Evolutionary conservation across 2,329 filamentous ascomycete species (phyloP), one percentile per base, ranked within the genome.

Genomic region (Cladobotryum mycophilum): DNA sequence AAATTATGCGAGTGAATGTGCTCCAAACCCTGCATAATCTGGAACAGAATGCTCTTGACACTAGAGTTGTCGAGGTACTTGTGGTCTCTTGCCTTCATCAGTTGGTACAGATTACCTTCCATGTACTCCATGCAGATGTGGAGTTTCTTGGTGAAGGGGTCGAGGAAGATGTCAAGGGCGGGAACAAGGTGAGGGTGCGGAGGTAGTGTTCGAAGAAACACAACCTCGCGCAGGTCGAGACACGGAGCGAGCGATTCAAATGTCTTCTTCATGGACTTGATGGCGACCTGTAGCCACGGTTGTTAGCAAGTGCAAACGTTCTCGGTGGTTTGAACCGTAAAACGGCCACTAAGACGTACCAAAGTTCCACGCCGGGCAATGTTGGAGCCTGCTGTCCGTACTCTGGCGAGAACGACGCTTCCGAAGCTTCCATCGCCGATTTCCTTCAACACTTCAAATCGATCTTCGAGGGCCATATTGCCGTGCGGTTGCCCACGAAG

Each of bases 261-360:
- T 0, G 87, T 91, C 81, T 99, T 99, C 79, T 99, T 99, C 93
- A 99, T 99, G 5, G 93, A 97, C 74, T 99, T 99, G 73, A 99
- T 96, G 41, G 93, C 93, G 62, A 99, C 88, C 93, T 97, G 49
- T 40, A 51, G 49, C 51, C 51, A 38, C 43, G 49, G 55, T 61
- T 55, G 59, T 47, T 41, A 41, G 17, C 33, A 37, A 35, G 30
- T 47, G 34, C 3, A 20, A 22, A 20, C 17, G 20, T n/a, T n/a
- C 18, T 18, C 9, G 18, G 30, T 20, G 30, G 25, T 11, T 15
- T 33, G 13, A 13, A 25, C 17, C 33, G 37, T 34, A 18, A 18
- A 17, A 18, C 13, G 25, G n/a, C 40, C n/a, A 52, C 45, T 20
- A 34, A 40, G 56, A 76, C 85, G 78, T 84, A 97, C 92, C 76